These are phyloP conservation scores for Iris macrosiphon DNA, from an alignment of 106 monocot species.

Conservation along the genomic window DNA sequence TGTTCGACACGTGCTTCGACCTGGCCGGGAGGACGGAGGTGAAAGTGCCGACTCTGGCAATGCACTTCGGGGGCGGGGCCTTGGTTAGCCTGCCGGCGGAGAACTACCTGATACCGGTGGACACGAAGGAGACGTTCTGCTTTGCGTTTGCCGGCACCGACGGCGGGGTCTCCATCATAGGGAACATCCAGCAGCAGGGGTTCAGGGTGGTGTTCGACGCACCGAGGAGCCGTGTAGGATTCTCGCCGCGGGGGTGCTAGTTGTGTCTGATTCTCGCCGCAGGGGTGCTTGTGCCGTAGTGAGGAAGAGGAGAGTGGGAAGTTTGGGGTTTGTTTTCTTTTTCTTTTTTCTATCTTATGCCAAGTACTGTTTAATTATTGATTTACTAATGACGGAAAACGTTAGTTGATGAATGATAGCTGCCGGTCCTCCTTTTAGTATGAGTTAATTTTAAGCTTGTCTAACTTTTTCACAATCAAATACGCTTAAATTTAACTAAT, in stretches of 20 bases:
- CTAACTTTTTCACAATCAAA: too few relatives aligned
- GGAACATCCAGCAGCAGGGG: slow-evolving; percentile 86
- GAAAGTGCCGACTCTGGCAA: slow-evolving; percentile 64
- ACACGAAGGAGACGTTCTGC: slow-evolving; percentile 61
- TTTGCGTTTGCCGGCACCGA: slow-evolving; percentile 77
- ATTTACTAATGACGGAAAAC: too few relatives aligned
- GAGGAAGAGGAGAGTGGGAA: too few relatives aligned
- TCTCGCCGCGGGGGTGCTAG: slow-evolving; percentile 25
- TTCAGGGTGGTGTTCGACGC: slow-evolving; percentile 54
- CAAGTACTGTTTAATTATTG: too few relatives aligned
- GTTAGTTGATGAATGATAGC: too few relatives aligned
- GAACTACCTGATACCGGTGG: slow-evolving; percentile 85
- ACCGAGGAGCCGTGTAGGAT: slow-evolving; percentile 21
- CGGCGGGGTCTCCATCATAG: slow-evolving; percentile 57
- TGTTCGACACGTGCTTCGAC: slow-evolving; percentile 89
- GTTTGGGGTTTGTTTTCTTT: too few relatives aligned
- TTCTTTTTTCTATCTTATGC: too few relatives aligned
- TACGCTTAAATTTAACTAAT: too few relatives aligned
- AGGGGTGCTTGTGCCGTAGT: too few relatives aligned
- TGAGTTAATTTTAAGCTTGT: too few relatives aligned
- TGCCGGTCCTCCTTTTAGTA: too few relatives aligned
- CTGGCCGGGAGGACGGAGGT: slow-evolving; percentile 55
- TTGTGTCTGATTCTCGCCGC: too few relatives aligned
- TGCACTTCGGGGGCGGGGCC: slow-evolving; percentile 45
- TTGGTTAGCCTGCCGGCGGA: slow-evolving; percentile 50